These are phyloP conservation scores for Limtongia smithiae DNA, from an alignment of 805 yeast genomes.

Conservation along the genomic window DNA sequence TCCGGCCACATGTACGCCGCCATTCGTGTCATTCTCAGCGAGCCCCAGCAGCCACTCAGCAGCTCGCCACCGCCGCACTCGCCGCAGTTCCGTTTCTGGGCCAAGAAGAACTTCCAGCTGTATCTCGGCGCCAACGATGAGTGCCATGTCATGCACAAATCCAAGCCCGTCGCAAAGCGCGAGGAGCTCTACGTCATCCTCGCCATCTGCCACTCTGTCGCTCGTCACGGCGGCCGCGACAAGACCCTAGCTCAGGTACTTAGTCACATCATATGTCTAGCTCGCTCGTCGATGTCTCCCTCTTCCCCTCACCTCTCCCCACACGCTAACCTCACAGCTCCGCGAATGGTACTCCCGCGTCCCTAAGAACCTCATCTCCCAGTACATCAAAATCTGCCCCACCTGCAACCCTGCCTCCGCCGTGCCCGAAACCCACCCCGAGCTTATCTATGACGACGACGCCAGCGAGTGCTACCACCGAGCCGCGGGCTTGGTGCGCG, in stretches of 20 bases:
- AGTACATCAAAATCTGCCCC: conserved; percentile 27
- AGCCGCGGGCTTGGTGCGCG: conserved; percentile 1
- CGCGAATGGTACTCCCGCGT: conserved; percentile 26
- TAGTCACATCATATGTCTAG: neutral
- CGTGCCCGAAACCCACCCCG: conserved; percentile 75
- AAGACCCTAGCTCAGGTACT: conserved; percentile 21
- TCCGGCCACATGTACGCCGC: conserved; percentile 22
- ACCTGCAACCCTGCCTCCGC: conserved; percentile 51
- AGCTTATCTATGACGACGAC: conserved; percentile 5
- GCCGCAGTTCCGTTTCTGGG: conserved; percentile 29
- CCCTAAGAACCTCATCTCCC: conserved; percentile 26
- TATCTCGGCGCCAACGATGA: conserved; percentile 4
- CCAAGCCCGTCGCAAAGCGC: conserved; percentile 22
- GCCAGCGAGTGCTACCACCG: conserved; percentile 2
- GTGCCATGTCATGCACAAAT: conserved; percentile 21
- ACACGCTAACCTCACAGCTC: conserved; percentile 2
- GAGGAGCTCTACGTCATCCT: conserved; percentile 26
- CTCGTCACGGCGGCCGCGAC: conserved; percentile 28
- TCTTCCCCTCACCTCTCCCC: neutral
- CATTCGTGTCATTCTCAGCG: conserved; percentile 10
- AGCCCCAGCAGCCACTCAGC: conserved; percentile 3
- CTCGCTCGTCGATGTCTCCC: neutral
- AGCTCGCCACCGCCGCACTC: neutral
- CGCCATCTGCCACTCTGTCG: conserved; percentile 16
- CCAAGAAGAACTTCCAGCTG: conserved; percentile 17